phyloP scores from a whole-genome alignment of 2,329 filamentous ascomycete genomes.

The Pleomassaria siparia region DNA sequence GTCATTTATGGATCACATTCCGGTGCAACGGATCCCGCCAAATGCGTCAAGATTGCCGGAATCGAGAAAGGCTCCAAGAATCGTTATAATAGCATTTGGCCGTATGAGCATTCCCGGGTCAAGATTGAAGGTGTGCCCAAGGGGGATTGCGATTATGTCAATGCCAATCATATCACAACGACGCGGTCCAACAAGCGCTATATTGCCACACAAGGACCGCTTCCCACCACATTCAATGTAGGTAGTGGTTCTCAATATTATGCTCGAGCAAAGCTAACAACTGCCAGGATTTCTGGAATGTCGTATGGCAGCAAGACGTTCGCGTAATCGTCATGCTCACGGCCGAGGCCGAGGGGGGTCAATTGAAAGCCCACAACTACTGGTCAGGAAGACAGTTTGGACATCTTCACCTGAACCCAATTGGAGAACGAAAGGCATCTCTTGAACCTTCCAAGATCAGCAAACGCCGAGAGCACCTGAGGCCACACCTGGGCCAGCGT shows the following conservation, averaged over 20 bases:
- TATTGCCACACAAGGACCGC: constrained; percentile 91
- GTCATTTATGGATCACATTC: constrained; percentile 57
- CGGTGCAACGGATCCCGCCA: constrained; percentile 40
- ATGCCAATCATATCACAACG: constrained; percentile 83
- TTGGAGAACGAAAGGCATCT: constrained; percentile 82
- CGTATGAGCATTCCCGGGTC: constrained; percentile 91
- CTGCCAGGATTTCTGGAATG: constrained; percentile 89
- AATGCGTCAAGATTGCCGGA: constrained; percentile 75
- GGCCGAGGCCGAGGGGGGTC: constrained; percentile 88
- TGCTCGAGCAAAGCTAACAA: constrained; percentile 15
- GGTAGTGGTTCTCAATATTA: constrained; percentile 37
- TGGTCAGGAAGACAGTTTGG: constrained; percentile 84
- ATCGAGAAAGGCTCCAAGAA: constrained; percentile 96
- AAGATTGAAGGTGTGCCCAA: constrained; percentile 68
- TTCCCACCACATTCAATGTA: constrained; percentile 89
- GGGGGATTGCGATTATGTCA: constrained; percentile 88
- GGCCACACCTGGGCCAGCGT: constrained; percentile 37
- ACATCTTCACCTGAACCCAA: constrained; percentile 68
- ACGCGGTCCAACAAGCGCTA: constrained; percentile 85
- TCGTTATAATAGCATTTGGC: constrained; percentile 95
- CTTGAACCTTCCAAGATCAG: constrained; percentile 64
- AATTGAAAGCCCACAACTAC: constrained; percentile 93
- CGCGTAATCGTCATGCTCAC: constrained; percentile 96
- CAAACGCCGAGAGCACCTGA: constrained; percentile 40
- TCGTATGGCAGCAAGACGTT: constrained; percentile 95